A percentile compares a stretch with the other conserved stretches of the same genome.
These are phyloP conservation scores for Tranzscheliella williamsii DNA, from an alignment of 1,284 basidiomycete genomes.

Conservation along the genomic window DNA sequence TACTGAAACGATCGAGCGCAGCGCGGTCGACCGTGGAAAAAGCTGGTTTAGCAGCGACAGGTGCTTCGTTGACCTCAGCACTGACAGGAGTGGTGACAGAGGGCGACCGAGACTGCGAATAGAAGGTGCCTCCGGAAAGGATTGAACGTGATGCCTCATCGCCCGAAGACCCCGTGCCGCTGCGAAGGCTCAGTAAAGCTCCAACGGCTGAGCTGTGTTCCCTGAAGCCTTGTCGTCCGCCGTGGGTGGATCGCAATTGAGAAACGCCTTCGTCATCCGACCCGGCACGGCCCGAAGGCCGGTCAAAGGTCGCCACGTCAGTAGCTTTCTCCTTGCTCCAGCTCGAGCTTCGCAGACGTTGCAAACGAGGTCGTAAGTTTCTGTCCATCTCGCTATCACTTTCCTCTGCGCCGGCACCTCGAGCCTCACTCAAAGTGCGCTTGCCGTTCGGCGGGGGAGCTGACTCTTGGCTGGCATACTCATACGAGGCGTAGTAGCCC, in stretches of 20 bases:
- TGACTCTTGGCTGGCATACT: background rate
- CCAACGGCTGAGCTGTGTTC: conserved; percentile 38
- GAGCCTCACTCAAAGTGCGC: conserved; percentile 28
- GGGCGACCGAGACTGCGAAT: conserved; percentile 3
- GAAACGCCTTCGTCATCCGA: conserved; percentile 33
- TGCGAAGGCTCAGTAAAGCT: conserved; percentile 33
- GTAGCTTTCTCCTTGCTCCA: conserved; percentile 9
- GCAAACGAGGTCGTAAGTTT: conserved; percentile 12
- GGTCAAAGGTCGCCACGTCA: conserved; percentile 17
- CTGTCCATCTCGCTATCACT: conserved; percentile 1
- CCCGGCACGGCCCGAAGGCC: conserved; percentile 13
- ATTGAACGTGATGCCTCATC: conserved; percentile 9
- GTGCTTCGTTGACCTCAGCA: conserved; percentile 4
- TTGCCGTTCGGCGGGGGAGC: conserved; percentile 4
- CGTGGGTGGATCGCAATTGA: conserved; percentile 27
- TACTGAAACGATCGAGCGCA: conserved; percentile 30
- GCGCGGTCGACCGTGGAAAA: conserved; percentile 30
- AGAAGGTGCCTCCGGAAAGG: background rate
- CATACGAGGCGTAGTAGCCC: background rate
- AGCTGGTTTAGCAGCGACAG: conserved; percentile 2
- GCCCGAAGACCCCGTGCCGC: conserved; percentile 17
- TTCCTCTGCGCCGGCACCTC: background rate
- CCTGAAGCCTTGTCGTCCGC: conserved; percentile 2
- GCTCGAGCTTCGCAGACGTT: conserved; percentile 37
- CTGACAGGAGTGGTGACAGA: conserved; percentile 11